Percentiles rank a stretch among this genome's conserved stretches.
These are phyloP conservation scores for Akanthomyces dipterigenus DNA, from an alignment of 2,329 filamentous ascomycete genomes.

Conservation along the genomic window DNA sequence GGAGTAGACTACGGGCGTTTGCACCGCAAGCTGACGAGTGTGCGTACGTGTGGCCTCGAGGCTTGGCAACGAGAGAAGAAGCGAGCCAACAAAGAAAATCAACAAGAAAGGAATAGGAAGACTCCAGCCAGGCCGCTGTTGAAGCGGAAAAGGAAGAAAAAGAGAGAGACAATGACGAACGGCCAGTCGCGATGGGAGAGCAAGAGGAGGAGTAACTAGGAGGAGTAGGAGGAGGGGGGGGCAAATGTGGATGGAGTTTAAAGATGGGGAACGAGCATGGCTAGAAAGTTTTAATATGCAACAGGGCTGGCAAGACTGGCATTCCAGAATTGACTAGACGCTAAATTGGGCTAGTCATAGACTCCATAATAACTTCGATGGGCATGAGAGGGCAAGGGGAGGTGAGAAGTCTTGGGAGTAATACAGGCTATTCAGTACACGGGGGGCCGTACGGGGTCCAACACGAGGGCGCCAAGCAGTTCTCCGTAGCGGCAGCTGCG, in stretches of 20 bases:
- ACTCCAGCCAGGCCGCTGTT: not conserved
- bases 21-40: not conserved
- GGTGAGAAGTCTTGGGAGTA: not conserved
- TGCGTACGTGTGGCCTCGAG: not conserved
- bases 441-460: too few species aligned
- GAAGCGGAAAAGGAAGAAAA: not conserved
- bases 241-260: not conserved
- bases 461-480: too few species aligned
- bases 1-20: not conserved
- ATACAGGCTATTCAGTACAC: not conserved
- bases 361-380: not conserved
- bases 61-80: not conserved
- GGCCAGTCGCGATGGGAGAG: not conserved
- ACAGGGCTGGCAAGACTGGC: not conserved
- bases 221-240: too few species aligned
- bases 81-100: not conserved
- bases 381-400: not conserved
- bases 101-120: not conserved
- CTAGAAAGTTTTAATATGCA: not conserved
- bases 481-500: too few species aligned
- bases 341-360: not conserved
- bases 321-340: not conserved
- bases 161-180: not conserved
- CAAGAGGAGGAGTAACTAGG: too few species aligned
- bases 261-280: not conserved